phyloP scores from a whole-genome alignment of 2,329 filamentous ascomycete genomes.

The Paramyrothecium sp. region DNA sequence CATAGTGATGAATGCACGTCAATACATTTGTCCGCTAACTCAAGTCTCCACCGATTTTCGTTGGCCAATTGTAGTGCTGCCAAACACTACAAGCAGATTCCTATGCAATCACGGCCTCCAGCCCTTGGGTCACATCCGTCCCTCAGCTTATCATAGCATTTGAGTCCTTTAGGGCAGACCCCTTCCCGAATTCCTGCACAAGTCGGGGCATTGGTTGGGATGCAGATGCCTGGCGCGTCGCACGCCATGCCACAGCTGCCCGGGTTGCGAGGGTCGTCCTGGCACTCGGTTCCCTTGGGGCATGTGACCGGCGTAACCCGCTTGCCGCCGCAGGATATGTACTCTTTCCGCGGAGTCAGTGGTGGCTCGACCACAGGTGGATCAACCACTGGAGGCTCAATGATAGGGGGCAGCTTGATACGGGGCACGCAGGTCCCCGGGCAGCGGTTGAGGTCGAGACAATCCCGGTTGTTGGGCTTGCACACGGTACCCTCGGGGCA shows the following conservation, averaged over 20 bases:
- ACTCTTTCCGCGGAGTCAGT: slow-evolving; percentile 22
- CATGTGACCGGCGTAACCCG: slow-evolving; percentile 20
- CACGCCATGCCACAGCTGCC: slow-evolving; percentile 20
- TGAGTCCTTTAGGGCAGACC: slow-evolving; percentile 6
- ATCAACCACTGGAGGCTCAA: too few species aligned
- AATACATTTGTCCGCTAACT: neutral
- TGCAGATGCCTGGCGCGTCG: slow-evolving; percentile 19
- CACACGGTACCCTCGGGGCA: slow-evolving; percentile 24
- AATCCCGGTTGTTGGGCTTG: slow-evolving; percentile 15
- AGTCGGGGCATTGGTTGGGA: slow-evolving; percentile 8
- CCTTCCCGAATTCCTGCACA: neutral
- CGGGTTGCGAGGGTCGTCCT: slow-evolving; percentile 29
- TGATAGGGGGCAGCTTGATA: too few species aligned
- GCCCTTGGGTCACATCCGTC: neutral
- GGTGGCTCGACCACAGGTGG: too few species aligned
- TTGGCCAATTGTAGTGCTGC: too few species aligned
- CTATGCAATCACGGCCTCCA: neutral
- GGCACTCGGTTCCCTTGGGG: slow-evolving; percentile 20
- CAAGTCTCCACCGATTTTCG: too few species aligned
- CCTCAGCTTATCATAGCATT: slow-evolving; percentile 3
- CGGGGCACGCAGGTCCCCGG: slow-evolving; percentile 19
- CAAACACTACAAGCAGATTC: neutral
- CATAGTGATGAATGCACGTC: neutral
- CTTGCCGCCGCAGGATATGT: slow-evolving; percentile 30
- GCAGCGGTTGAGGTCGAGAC: slow-evolving; percentile 24